Conservation (phyloP, 805 yeast genomes). For the Helenozyma baotianmanensis region DNA sequence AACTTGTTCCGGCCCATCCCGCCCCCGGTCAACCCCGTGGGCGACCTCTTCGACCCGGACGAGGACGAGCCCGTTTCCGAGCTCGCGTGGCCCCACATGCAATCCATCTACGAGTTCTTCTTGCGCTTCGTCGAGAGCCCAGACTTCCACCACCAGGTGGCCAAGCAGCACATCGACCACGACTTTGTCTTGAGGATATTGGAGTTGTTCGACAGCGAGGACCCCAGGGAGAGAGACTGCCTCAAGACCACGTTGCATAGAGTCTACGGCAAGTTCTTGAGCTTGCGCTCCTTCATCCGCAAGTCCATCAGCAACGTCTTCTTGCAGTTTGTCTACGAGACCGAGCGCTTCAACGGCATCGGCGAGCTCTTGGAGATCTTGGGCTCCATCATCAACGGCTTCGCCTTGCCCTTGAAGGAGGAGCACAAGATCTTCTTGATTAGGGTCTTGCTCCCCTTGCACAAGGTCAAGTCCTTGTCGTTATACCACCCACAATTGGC, state of each 20-base stretch:
- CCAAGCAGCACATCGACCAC: conserved; percentile 92
- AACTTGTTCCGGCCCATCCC: conserved; percentile 95
- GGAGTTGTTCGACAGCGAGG: conserved; percentile 93
- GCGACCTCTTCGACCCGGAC: conserved; percentile 95
- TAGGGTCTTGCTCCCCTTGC: conserved; percentile 85
- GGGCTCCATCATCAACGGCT: conserved; percentile 95
- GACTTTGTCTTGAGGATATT: conserved; percentile 74
- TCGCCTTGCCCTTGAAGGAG: conserved; percentile 94
- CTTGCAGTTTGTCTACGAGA: conserved; percentile 88
- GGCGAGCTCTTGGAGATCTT: conserved; percentile 92
- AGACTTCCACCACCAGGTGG: conserved; percentile 88
- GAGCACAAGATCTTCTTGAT: conserved; percentile 91
- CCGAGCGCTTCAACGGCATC: conserved; percentile 92
- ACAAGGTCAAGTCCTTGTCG: conserved; percentile 83
- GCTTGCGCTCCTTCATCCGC: conserved; percentile 84
- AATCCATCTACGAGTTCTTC: conserved; percentile 90
- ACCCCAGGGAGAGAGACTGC: conserved; percentile 93
- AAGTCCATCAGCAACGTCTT: conserved; percentile 90
- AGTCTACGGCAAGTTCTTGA: conserved; percentile 90
- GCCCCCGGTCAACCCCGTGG: conserved; percentile 96
- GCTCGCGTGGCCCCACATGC: conserved; percentile 99
- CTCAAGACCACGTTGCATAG: conserved; percentile 92
- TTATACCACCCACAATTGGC: conserved; percentile 96
- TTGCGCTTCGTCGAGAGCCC: conserved; percentile 89
- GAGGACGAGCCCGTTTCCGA: conserved; percentile 98